Percentiles rank a stretch among this genome's conserved stretches.
Evolutionary conservation across 1,284 basidiomycete species (phyloP).

Genomic region (Ganoderma multipileum): DNA sequence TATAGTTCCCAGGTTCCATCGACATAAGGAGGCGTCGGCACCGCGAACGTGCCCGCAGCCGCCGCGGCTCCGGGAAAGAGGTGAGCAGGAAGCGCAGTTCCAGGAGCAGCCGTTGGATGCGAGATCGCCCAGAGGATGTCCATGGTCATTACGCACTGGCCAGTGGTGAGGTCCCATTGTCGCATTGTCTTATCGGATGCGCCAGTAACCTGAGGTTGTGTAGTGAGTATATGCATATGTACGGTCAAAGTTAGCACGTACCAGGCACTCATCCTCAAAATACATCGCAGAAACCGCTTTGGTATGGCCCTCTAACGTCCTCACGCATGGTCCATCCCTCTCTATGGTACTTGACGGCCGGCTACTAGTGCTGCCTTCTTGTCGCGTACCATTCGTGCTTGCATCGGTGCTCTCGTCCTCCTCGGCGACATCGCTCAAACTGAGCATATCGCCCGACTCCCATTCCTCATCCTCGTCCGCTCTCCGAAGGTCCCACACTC

Average conservation of each 20-base stretch:
- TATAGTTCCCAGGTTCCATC: conserved; percentile 97
- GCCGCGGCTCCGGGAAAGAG: conserved; percentile 62
- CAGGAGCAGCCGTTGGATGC: conserved; percentile 70
- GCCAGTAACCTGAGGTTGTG: conserved; percentile 79
- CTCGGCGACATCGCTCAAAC: conserved; percentile 67
- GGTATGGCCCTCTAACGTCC: conserved; percentile 89
- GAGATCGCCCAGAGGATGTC: conserved; percentile 99
- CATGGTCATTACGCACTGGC: conserved; percentile 99
- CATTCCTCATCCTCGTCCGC: conserved; percentile 81
- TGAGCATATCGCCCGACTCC: conserved; percentile 61
- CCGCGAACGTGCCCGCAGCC: conserved; percentile 73
- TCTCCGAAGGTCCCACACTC: conserved; percentile 87
- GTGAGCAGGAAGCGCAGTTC: conserved; percentile 48
- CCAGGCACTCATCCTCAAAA: conserved; percentile 94
- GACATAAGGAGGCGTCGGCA: conserved; percentile 86
- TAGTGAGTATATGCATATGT: conserved; percentile 2
- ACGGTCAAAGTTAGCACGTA: conserved; percentile 43
- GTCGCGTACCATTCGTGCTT: conserved; percentile 40
- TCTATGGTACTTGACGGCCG: conserved; percentile 36
- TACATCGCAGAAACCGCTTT: conserved; percentile 93
- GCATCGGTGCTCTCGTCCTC: conserved; percentile 56
- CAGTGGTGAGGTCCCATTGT: conserved; percentile 97
- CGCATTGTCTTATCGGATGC: conserved; percentile 98
- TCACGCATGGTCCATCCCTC: conserved; percentile 63
- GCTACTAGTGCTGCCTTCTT: conserved; percentile 32